Base-by-base conservation (phyloP, 225 moss, liverwort and hornwort genomes). In the Thuidium tamariscinum region DNA sequence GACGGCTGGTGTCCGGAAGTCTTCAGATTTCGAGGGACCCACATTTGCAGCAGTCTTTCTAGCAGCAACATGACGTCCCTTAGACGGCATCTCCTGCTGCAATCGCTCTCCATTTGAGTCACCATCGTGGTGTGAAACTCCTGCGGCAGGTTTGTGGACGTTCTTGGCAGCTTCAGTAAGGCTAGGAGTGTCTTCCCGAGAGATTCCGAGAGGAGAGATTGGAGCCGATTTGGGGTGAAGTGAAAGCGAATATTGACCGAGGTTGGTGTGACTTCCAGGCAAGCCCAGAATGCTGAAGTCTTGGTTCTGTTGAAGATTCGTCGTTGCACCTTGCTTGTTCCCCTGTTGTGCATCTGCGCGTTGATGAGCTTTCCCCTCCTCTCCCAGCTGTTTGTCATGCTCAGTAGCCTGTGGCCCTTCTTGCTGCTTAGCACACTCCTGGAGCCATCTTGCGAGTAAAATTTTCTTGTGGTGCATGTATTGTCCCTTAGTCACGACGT, bases 21-120 rank as follows among this genome's bases (percentile, higher is more conserved):
- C 82, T 46, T n/a, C 84, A 30, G 78, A 67, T 34, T 90, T 75
- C 67, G 71, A 70, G 17, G 49, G 55, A 5, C 63, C 75, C 34
- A 71, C 60, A 36, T 44, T 82, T 25, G 81, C 46, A 62, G 87
- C 84, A n/a, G 60, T 84, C 84, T 91, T 91, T 54, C 81, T 74
- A 6, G 91, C 90, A 29, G 90, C 81, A 60, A 87, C 60, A n/a
- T 88, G 78, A 54, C 71, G 73, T 36, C 78, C 74, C 55, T 84
- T 88, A 26, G 86, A 78, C n/a, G 52, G 20, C 20, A 14, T 52
- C 34, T 68, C 56, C 13, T 57, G 41, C 48, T 74, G 59, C 62
- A 37, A 49, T 41, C 32, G 82, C 65, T 81, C 81, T 16, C 41
- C 37, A 22, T 9, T 6, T 15, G 79, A 23, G 69, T 78, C 79